Percentiles rank a stretch among this genome's conserved stretches.
Evolutionary conservation across 108 stramenopile species (phyloP).

Genomic region (Cyclotella cryptica): DNA sequence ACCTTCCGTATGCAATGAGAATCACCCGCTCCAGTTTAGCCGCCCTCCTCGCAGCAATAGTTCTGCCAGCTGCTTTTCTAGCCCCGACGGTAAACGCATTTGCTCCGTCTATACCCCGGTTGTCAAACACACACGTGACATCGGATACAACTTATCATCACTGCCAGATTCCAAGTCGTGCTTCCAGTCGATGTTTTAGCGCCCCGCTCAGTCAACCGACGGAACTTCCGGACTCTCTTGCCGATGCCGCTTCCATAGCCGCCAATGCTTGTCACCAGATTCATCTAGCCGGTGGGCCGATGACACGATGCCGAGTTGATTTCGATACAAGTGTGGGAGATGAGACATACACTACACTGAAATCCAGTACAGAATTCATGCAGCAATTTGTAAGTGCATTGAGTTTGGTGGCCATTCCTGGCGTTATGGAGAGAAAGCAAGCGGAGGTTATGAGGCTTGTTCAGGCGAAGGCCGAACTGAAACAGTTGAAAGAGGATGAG

Average conservation of each 20-base stretch:
- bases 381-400: constrained; percentile 79
- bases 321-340: constrained; percentile 94
- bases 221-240: constrained; percentile 83
- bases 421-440: constrained; percentile 62
- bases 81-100: not conserved
- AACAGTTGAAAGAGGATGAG: constrained; percentile 40
- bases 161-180: too few species aligned
- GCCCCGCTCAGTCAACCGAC: constrained; percentile 51
- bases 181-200: not conserved
- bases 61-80: not conserved
- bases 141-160: too few species aligned
- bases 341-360: constrained; percentile 91
- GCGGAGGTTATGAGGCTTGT: constrained; percentile 66
- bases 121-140: too few species aligned
- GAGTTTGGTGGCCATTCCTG: constrained; percentile 70
- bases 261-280: constrained; percentile 57
- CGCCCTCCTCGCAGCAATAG: not conserved
- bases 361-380: constrained; percentile 88
- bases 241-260: constrained; percentile 77
- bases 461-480: constrained; percentile 67
- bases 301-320: constrained; percentile 85
- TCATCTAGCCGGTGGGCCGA: constrained; percentile 39
- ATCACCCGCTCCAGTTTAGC: constrained; percentile 6
- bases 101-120: not conserved
- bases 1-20: constrained; percentile 8